Evolutionary conservation across 2,329 filamentous ascomycete species (phyloP), one percentile per base, ranked within the genome.

Genomic region (Colletotrichum theobromicola): DNA sequence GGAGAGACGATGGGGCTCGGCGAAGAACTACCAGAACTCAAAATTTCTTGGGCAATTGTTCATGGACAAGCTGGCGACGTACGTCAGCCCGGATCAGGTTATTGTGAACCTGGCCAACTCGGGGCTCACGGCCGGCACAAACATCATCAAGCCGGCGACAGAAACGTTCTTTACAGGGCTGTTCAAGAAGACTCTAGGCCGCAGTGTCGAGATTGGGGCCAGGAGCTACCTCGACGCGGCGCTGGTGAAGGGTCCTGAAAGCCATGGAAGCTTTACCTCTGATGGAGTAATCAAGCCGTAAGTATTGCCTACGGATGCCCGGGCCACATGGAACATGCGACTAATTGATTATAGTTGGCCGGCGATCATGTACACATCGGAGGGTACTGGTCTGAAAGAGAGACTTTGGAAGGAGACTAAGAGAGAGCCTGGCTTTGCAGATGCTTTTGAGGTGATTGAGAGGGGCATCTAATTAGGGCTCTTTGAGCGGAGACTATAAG

Each of bases 31-130:
- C 70, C 63, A 70, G 9, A 63, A 62, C 2, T 77, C 76, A 24
- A 86, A 86, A 69, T 79, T 81, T 0, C 76, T 86, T 0, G 76
- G 77, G 3, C 81, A 83, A 28, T 76, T 85, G 32, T 86, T 85
- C 77, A 76, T 82, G 4, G 77, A 77, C 75, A 84, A 84, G 66
- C 76, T 88, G 0, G 78, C 77, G 7, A 82, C 86, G 18, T 80
- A 81, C 24, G 81, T 88, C 1, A 80, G 80, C 2, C 75, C 84
- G 0, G 81, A 87, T 3, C 83, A 87, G 42, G 83, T 88, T 0
- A 75, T 86, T 9, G 79, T 90, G 53, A 90, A 89, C 67, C 74
- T 88, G 2, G 86, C 85, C 2, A 87, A 88, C 24, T 88, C 88
- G 1, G 88, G 86, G 0, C 80, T 83, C 58, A 81, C 84, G 9